Evolutionary conservation across 1,284 basidiomycete genomes (phyloP).

Genomic region (Ceratorhiza oryzae-sativae): DNA sequence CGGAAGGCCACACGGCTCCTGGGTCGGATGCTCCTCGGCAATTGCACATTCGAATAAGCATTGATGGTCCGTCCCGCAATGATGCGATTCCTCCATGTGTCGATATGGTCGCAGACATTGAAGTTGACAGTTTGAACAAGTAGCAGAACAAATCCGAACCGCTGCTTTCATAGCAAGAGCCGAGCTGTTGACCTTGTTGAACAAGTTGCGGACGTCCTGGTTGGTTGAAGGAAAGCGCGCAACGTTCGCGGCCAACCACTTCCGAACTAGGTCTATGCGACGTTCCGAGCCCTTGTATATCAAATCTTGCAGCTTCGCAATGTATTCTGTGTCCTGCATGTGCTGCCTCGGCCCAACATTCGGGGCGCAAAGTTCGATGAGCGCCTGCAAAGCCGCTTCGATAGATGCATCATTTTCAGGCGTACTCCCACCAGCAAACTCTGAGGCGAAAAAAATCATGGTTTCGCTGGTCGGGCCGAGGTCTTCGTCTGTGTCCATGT

Average conservation of each 20-base stretch:
- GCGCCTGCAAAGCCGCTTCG: background rate
- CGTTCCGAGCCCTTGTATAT: slow-evolving; percentile 4
- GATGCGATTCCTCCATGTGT: slow-evolving; percentile 35
- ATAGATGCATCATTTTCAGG: background rate
- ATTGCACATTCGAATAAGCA: slow-evolving; percentile 40
- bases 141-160: slow-evolving; percentile 34
- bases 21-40: slow-evolving; percentile 35
- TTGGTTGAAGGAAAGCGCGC: slow-evolving; percentile 33
- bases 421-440: background rate
- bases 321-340: slow-evolving; percentile 8
- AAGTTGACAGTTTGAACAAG: slow-evolving; percentile 36
- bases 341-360: background rate
- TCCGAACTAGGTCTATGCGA: slow-evolving; percentile 33
- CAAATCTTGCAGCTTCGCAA: slow-evolving; percentile 4
- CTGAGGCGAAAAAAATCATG: background rate
- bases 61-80: slow-evolving; percentile 42
- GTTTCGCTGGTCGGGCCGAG: background rate
- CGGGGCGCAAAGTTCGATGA: background rate
- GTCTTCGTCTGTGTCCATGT: slow-evolving; percentile 29
- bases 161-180: slow-evolving; percentile 13
- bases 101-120: slow-evolving; percentile 32
- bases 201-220: slow-evolving; percentile 33
- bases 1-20: slow-evolving; percentile 55
- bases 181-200: slow-evolving; percentile 21
- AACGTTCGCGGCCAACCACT: slow-evolving; percentile 39